Conservation (phyloP, 768 basidiomycete genomes). For the Rubroboletus pulcherrimus region DNA sequence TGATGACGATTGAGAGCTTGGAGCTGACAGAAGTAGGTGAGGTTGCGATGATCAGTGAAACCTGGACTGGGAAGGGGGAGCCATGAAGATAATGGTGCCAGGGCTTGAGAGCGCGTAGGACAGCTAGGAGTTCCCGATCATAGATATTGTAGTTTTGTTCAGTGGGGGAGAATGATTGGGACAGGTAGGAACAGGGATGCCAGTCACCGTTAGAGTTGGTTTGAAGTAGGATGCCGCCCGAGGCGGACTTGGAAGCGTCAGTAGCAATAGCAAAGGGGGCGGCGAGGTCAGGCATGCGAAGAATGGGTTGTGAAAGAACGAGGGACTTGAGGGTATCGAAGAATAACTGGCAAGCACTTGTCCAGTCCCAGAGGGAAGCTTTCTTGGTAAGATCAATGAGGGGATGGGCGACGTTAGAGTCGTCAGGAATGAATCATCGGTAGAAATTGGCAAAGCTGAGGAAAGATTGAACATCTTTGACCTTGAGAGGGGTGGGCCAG, state of each 20-base stretch:
- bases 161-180: fast-evolving
- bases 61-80: background rate
- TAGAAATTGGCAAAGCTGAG: too few relatives aligned
- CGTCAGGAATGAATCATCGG: too few relatives aligned
- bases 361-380: too few relatives aligned
- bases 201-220: background rate
- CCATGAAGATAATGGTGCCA: background rate
- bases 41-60: background rate
- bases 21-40: background rate
- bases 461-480: background rate
- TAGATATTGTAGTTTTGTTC: background rate
- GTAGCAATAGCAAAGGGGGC: too few relatives aligned
- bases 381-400: background rate
- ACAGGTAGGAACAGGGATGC: background rate
- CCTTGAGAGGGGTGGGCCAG: too few relatives aligned
- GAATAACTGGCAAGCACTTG: too few relatives aligned
- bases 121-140: background rate
- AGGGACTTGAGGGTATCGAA: background rate
- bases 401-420: too few relatives aligned
- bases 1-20: fast-evolving
- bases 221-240: fast-evolving
- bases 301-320: background rate
- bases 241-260: background rate
- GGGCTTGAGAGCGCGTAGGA: background rate
- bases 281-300: fast-evolving